Evolutionary conservation across 108 stramenopile genomes (phyloP), one percentile per base, ranked within the genome.

Genomic region (Pseudonitzschia pungens): DNA sequence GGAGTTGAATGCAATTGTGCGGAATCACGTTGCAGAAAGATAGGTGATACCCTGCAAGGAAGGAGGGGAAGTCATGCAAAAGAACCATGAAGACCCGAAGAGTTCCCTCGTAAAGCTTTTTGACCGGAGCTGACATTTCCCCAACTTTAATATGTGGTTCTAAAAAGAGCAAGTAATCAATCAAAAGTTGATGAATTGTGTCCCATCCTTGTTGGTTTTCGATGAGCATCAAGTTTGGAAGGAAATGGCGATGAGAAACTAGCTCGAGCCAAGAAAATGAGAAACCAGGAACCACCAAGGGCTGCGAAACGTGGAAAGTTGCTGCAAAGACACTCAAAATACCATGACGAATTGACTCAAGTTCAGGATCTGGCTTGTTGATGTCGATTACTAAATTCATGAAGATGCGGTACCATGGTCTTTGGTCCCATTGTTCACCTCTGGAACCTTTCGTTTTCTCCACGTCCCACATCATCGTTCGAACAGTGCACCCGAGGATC

Each of bases 261-360:
- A 99, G 92, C 83, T 98, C 97, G 56, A 98, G 86, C 99, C 99
- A 99, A 31, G 96, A 90, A 75, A 98, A 98, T 12, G 99, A 89
- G 68, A 99, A 99, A 89, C 89, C 89, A 65, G 99, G 98, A 31
- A 97, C 73, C 10, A 87, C 94, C 48, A 95, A 77, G 10, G 99
- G 99, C 77, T 97, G 99, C n/a, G 96, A 77, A 31, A 92, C 89
- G 65, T 97, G 97, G 75, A 97, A 94, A 21, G 92, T 91, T 31
- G 90, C 87, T 6, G 95, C 96, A 72, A 99, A 97, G 2, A 96
- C 91, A 60, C 88, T 89, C 32, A 98, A 81, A 45, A 97, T 85
- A 53, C 85, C 89, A 48, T 78, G 69, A 27, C 81, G 85, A 66
- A 92, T 88, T 21, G 83, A 68, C 57, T 96, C 96, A 6, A 95